A percentile compares a stretch with the other conserved stretches of the same genome.
phyloP scores from a whole-genome alignment of 768 basidiomycete species.

The Leccinum subgranulosum region DNA sequence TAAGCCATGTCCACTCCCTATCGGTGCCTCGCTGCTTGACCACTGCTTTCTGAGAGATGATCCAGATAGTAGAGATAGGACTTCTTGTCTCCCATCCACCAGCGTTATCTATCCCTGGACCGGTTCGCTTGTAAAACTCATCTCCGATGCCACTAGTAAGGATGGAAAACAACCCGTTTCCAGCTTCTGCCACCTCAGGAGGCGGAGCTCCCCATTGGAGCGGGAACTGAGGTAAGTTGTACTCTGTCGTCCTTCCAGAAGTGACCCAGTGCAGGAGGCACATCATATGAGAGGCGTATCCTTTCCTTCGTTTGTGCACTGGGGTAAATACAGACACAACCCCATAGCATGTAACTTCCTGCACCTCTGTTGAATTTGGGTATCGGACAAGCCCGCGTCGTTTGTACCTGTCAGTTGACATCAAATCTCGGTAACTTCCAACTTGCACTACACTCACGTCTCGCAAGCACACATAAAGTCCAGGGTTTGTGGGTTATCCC shows the following conservation, averaged over 20 bases:
- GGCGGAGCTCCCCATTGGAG: conserved; percentile 44
- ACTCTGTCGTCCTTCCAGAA: conserved; percentile 31
- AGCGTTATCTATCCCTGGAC: conserved; percentile 27
- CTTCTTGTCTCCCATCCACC: conserved; percentile 45
- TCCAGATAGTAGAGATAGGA: conserved; percentile 40
- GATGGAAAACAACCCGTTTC: conserved; percentile 44
- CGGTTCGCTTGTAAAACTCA: conserved; percentile 43
- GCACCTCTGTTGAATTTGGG: conserved; percentile 17
- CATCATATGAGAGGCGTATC: conserved; percentile 66
- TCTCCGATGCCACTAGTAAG: conserved; percentile 54
- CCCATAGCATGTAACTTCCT: conserved; percentile 45
- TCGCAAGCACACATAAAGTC: conserved; percentile 61
- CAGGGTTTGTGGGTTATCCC: conserved; percentile 46
- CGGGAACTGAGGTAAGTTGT: conserved; percentile 37
- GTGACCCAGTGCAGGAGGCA: conserved; percentile 57
- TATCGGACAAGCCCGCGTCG: conserved; percentile 32
- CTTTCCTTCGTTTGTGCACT: conserved; percentile 43
- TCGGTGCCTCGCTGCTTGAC: not conserved
- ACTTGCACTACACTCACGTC: conserved; percentile 41
- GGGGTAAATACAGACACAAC: conserved; percentile 60
- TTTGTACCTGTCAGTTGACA: conserved; percentile 29
- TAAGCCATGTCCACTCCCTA: conserved; percentile 29
- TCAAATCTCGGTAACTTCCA: not conserved
- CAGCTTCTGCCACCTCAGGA: conserved; percentile 28
- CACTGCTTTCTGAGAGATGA: conserved; percentile 18